Evolutionary conservation across 2,329 filamentous ascomycete species (phyloP).

Genomic region (Paecilomyces sp.): DNA sequence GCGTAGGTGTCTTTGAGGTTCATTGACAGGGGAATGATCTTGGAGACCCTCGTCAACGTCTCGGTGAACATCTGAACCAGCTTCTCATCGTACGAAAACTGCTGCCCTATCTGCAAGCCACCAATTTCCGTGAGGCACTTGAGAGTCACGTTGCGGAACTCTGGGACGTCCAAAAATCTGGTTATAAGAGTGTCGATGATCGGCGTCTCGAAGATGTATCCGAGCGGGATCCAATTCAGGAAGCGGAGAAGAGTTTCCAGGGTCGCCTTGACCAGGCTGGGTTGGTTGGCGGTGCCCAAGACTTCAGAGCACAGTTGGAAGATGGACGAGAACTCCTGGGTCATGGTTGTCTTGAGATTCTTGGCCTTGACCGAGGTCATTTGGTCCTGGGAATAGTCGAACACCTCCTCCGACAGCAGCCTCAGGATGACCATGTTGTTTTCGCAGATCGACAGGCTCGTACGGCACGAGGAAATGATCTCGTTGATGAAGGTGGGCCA

Average conservation of each 20-base stretch:
- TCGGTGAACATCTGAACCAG: constrained; percentile 98
- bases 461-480: constrained; percentile 93
- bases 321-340: constrained; percentile 95
- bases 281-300: constrained; percentile 78
- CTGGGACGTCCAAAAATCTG: constrained; percentile 84
- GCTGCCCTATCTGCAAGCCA: constrained; percentile 72
- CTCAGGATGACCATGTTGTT: constrained; percentile 99
- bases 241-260: constrained; percentile 92
- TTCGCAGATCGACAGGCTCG: constrained; percentile 93
- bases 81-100: constrained; percentile 83
- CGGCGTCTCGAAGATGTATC: constrained; percentile 97
- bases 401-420: constrained; percentile 93
- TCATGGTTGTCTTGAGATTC: constrained; percentile 98
- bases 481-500: constrained; percentile 99
- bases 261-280: constrained; percentile 89
- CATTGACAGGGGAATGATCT: constrained; percentile 83
- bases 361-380: constrained; percentile 98
- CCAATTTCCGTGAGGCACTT: constrained; percentile 98
- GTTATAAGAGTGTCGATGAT: constrained; percentile 92
- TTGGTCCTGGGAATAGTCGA: constrained; percentile 96
- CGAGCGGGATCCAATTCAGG: constrained; percentile 97
- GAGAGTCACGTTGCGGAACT: constrained; percentile 93
- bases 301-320: constrained; percentile 97
- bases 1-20: constrained; percentile 89
- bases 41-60: constrained; percentile 83